These are phyloP conservation scores for Anthracocystis setariae DNA, from an alignment of 1,284 basidiomycete genomes.

Conservation along the genomic window DNA sequence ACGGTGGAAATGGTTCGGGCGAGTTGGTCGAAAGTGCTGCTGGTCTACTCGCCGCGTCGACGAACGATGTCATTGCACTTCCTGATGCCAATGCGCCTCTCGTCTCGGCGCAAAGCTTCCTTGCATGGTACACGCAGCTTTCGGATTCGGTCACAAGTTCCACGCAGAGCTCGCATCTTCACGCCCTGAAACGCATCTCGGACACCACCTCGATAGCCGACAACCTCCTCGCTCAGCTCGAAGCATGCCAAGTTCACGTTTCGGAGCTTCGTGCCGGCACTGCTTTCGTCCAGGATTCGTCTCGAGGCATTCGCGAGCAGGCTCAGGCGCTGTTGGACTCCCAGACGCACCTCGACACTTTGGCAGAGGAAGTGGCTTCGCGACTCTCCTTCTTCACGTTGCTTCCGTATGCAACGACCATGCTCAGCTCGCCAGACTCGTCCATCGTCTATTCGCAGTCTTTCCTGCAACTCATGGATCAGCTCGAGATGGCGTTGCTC, in stretches of 20 bases:
- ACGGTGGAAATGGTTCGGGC: background rate
- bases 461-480: slow-evolving; percentile 58
- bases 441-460: slow-evolving; percentile 49
- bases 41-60: background rate
- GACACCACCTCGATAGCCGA: slow-evolving; percentile 43
- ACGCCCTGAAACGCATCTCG: slow-evolving; percentile 37
- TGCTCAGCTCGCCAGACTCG: slow-evolving; percentile 55
- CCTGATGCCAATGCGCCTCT: slow-evolving; percentile 38
- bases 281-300: slow-evolving; percentile 57
- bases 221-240: slow-evolving; percentile 46
- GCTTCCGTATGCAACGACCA: slow-evolving; percentile 53
- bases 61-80: slow-evolving; percentile 10
- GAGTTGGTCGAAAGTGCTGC: background rate
- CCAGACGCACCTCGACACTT: slow-evolving; percentile 50
- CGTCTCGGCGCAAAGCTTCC: slow-evolving; percentile 46
- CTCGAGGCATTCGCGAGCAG: slow-evolving; percentile 58
- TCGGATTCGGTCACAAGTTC: slow-evolving; percentile 46
- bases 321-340: slow-evolving; percentile 51
- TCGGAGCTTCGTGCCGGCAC: slow-evolving; percentile 58
- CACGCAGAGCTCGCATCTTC: slow-evolving; percentile 46
- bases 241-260: slow-evolving; percentile 53
- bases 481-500: slow-evolving; percentile 56
- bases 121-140: slow-evolving; percentile 52
- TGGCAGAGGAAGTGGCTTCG: slow-evolving; percentile 46
- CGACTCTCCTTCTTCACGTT: slow-evolving; percentile 63